These are phyloP conservation scores for Parasitella parasitica DNA, from an alignment of 371 early-diverging fungal genomes.

Conservation along the genomic window DNA sequence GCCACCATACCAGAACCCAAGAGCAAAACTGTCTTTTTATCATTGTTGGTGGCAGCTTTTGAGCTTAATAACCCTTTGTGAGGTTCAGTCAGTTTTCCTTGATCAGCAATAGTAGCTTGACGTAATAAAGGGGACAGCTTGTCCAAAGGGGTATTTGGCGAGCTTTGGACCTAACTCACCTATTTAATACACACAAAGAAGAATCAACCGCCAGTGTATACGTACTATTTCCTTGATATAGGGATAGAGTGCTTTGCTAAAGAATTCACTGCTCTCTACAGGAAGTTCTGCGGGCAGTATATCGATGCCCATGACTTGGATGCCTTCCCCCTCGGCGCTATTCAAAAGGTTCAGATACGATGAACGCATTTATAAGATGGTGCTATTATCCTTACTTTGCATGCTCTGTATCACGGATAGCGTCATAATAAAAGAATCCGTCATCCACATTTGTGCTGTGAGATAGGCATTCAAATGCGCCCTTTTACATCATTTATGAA, in stretches of 20 bases:
- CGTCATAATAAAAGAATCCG: slow-evolving; percentile 93
- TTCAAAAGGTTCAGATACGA: no score
- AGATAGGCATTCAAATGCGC: slow-evolving; percentile 91
- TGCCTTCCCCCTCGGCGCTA: slow-evolving; percentile 77
- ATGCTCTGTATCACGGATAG: slow-evolving; percentile 69
- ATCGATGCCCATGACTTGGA: slow-evolving; percentile 95
- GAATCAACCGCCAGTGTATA: no score
- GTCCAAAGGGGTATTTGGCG: slow-evolving; percentile 4
- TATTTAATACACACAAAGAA: no score
- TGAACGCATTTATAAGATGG: no score
- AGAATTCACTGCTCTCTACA: slow-evolving; percentile 89
- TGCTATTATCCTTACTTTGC: slow-evolving; percentile 69
- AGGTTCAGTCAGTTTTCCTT: slow-evolving; percentile 60
- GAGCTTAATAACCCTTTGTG: slow-evolving; percentile 53
- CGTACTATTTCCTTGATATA: slow-evolving; percentile 79
- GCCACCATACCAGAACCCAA: slow-evolving; percentile 96
- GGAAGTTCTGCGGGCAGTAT: slow-evolving; percentile 96
- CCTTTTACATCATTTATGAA: slow-evolving; percentile 43
- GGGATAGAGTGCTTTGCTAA: slow-evolving; percentile 84
- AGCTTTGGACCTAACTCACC: slow-evolving; percentile 8
- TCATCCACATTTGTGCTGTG: slow-evolving; percentile 86
- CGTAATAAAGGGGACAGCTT: slow-evolving; percentile 43
- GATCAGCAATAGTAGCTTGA: slow-evolving; percentile 77
- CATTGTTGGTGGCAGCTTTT: slow-evolving; percentile 19
- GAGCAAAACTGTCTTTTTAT: slow-evolving; percentile 66